These are phyloP conservation scores for Tolypocladium ovalisporum DNA, from an alignment of 2,329 filamentous ascomycete genomes.

Conservation along the genomic window DNA sequence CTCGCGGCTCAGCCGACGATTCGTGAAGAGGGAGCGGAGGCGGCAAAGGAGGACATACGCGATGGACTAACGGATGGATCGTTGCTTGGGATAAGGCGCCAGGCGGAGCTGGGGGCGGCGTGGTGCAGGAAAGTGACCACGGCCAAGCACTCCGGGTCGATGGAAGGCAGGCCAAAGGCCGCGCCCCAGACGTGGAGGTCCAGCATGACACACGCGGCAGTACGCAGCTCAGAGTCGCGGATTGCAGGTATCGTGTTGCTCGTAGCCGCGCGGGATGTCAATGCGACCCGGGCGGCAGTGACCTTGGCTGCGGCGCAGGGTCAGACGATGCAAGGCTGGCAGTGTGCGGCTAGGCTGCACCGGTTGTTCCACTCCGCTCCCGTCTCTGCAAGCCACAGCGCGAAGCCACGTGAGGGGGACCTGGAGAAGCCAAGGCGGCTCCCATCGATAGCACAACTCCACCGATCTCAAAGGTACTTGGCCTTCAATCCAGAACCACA, in stretches of 20 bases:
- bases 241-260: background rate
- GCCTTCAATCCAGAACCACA: background rate
- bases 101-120: slow-evolving; percentile 44
- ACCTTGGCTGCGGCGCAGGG: background rate
- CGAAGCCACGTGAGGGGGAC: slow-evolving; percentile 11
- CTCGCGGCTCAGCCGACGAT: background rate
- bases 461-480: no score
- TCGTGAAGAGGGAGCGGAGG: background rate
- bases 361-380: background rate
- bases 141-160: slow-evolving; percentile 85
- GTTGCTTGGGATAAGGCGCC: slow-evolving; percentile 63
- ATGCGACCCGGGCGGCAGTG: background rate
- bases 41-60: slow-evolving; percentile 36
- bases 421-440: background rate
- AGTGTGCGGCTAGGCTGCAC: background rate
- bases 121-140: slow-evolving; percentile 65
- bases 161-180: slow-evolving; percentile 78
- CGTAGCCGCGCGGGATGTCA: background rate
- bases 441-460: background rate
- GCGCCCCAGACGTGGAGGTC: slow-evolving; percentile 86
- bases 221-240: background rate
- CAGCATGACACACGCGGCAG: slow-evolving; percentile 17
- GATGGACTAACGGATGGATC: slow-evolving; percentile 61
- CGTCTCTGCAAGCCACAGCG: slow-evolving; percentile 11
- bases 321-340: background rate